Conservation (phyloP, 306 rosid genomes). For the Cicer yamashitae region DNA sequence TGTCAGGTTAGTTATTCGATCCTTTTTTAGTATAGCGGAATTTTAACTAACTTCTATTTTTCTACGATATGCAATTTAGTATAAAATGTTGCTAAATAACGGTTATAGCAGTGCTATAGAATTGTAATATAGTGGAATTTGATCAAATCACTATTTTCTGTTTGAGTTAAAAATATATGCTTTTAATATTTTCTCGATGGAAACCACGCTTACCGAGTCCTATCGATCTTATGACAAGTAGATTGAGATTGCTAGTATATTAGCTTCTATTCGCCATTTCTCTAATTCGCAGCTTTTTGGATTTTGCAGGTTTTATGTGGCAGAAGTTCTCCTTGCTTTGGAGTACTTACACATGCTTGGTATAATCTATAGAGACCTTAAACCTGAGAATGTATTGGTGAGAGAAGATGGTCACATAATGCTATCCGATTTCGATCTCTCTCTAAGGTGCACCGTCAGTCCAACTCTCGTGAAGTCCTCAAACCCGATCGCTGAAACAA, state of each 20-base stretch:
- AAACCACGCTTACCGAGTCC: conserved; percentile 14
- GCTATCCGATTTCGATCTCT: conserved; percentile 97
- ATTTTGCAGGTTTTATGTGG: conserved; percentile 85
- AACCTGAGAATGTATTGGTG: conserved; percentile 96
- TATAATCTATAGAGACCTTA: conserved; percentile 92
- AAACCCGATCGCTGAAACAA: conserved; percentile 53
- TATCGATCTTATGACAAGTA: conserved; percentile 12
- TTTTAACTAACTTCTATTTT: too few relatives aligned
- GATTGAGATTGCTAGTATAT: background rate
- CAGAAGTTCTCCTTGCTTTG: conserved; percentile 97
- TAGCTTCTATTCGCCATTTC: background rate
- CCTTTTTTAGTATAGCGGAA: background rate
- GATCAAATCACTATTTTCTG: too few relatives aligned
- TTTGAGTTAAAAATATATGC: background rate
- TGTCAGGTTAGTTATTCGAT: conserved; percentile 72
- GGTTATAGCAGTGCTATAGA: too few relatives aligned
- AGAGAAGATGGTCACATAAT: conserved; percentile 98
- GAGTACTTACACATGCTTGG: conserved; percentile 99
- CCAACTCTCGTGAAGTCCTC: conserved; percentile 83
- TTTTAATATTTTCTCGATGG: background rate
- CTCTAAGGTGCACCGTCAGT: conserved; percentile 82
- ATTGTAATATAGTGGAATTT: too few relatives aligned
- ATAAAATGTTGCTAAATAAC: too few relatives aligned
- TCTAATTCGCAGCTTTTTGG: conserved; percentile 8
- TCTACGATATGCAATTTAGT: too few relatives aligned